phyloP scores from a whole-genome alignment of 192 early-diverging fungal species.

The Linnemannia hyalina region DNA sequence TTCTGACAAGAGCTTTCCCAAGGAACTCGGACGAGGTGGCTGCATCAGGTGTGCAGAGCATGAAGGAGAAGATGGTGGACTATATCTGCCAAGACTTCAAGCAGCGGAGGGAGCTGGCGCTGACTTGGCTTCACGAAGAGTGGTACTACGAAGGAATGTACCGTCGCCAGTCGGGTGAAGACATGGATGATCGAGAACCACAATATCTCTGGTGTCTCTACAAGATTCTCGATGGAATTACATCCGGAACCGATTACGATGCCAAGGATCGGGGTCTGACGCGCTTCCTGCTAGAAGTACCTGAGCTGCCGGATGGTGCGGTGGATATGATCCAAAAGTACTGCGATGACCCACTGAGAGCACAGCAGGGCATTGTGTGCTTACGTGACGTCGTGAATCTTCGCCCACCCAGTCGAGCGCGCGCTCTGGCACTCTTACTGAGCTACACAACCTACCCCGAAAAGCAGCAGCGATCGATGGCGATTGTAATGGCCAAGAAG shows the following conservation, averaged over 20 bases:
- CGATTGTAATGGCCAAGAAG: slow-evolving; percentile 59
- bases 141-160: slow-evolving; percentile 59
- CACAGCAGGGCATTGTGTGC: slow-evolving; percentile 37
- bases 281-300: slow-evolving; percentile 82
- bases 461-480: slow-evolving; percentile 54
- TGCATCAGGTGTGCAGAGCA: slow-evolving; percentile 11
- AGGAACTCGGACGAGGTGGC: slow-evolving; percentile 21
- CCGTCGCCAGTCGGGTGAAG: slow-evolving; percentile 22
- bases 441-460: slow-evolving; percentile 52
- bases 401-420: slow-evolving; percentile 41
- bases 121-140: slow-evolving; percentile 85
- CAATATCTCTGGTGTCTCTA: slow-evolving; percentile 51
- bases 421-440: slow-evolving; percentile 37
- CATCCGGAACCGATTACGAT: slow-evolving; percentile 63
- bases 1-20: slow-evolving; percentile 55
- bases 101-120: slow-evolving; percentile 76
- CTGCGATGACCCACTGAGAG: slow-evolving; percentile 73
- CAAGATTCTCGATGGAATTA: slow-evolving; percentile 47
- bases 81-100: slow-evolving; percentile 74
- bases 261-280: slow-evolving; percentile 79
- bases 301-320: slow-evolving; percentile 71
- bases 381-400: slow-evolving; percentile 49
- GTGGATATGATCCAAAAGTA: slow-evolving; percentile 74
- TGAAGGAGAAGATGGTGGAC: slow-evolving; percentile 61
- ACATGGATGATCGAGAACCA: slow-evolving; percentile 47